Conservation (phyloP, 2,329 filamentous ascomycete genomes). For the Alternaria alternata region DNA sequence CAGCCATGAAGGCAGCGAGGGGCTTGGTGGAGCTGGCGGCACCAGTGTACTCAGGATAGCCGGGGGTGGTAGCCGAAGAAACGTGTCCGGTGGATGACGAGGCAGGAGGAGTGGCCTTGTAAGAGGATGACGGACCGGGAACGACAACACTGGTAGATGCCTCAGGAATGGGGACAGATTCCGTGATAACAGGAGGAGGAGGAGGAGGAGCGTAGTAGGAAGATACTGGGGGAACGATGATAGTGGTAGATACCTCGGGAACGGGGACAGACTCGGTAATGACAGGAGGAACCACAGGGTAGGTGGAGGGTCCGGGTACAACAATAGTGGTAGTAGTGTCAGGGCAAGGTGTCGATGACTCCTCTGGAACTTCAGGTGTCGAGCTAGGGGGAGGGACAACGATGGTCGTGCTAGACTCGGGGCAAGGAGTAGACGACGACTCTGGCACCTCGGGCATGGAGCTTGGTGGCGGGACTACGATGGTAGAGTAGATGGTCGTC, state of each 20-base stretch:
- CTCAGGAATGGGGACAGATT: neutral
- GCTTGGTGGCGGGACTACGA: neutral
- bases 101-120: constrained; percentile 15
- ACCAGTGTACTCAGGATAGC: constrained; percentile 34
- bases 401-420: neutral
- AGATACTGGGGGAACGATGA: constrained; percentile 7
- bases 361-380: constrained; percentile 3
- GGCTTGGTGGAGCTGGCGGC: constrained; percentile 36
- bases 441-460: neutral
- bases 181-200: neutral
- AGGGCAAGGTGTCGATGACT: neutral
- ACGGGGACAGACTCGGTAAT: neutral
- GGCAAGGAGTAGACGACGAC: neutral
- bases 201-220: constrained; percentile 11
- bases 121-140: constrained; percentile 6
- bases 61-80: constrained; percentile 17
- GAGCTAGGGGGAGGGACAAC: constrained; percentile 5
- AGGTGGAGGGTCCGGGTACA: neutral
- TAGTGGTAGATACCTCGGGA: neutral
- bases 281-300: neutral
- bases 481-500: constrained; percentile 1
- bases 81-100: constrained; percentile 4
- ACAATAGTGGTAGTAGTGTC: neutral
- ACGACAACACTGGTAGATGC: neutral
- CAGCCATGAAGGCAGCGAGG: constrained; percentile 33